Base-by-base conservation (phyloP, 2,329 filamentous ascomycete genomes). In the Fusarium chlamydosporum region DNA sequence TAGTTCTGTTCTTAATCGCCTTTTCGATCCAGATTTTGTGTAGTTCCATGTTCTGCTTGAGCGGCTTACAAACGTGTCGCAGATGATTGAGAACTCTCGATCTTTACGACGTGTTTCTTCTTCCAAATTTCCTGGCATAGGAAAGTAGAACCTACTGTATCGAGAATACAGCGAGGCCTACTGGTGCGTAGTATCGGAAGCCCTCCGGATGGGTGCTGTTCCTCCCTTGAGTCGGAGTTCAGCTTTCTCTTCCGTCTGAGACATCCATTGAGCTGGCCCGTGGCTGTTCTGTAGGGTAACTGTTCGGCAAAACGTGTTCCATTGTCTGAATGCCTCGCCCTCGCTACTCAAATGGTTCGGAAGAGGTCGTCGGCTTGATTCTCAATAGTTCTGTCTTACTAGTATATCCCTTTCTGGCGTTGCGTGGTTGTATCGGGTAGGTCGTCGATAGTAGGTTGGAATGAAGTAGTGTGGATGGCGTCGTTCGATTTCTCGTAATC, bases 271-370 rank as follows among this genome's bases (percentile, higher is more conserved):
- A 35, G 29, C 31, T 46, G 40, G 26, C 41, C 27, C 23, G 27
- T n/a, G 18, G 35, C 38, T 29, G 15, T 42, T 46, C 61, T 60
- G 54, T 53, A 65, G 61, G 61, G 54, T 60, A 60, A 26, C n/a
- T 46, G 13, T 27, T 53, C 20, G 27, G 41, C 54, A 57, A 40
- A 45, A 27, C 6, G 26, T 12, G 47, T 18, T 53, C n/a, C 20
- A 31, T 65, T 48, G 46, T 65, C 31, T 48, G 23, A 31, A 42
- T 52, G 33, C 33, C 47, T 64, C 34, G 16, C 33, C 47, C 38
- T 47, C 38, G 26, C 46, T 20, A 38, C 34, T 47, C 27, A 41
- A 38, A 46, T 48, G 41, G 27, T 18, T 47, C 10, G 20, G 33
- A 26, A 41, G 35, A 50, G 29, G 26, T 13, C 46, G 40, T 29